Percentiles rank a stretch among this genome's conserved stretches.
Evolutionary conservation across 805 yeast genomes (phyloP).

Genomic region (Starmerella ratchasimensis): DNA sequence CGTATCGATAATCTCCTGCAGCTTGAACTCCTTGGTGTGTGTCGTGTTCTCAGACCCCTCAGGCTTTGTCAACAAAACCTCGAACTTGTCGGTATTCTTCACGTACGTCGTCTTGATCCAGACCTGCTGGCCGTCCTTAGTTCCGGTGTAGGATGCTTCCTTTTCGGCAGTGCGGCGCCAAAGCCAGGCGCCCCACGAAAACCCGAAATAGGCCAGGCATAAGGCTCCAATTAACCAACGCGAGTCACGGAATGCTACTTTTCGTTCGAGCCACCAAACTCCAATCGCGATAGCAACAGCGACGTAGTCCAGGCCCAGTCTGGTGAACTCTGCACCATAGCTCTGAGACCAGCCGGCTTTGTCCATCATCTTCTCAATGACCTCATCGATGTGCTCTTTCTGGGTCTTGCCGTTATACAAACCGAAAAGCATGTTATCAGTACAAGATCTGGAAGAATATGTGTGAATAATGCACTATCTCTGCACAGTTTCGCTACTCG

Average conservation of each 20-base stretch:
- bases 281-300: constrained; percentile 14
- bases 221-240: constrained; percentile 7
- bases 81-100: constrained; percentile 5
- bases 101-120: constrained; percentile 13
- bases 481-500: too few relatives aligned
- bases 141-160: constrained; percentile 16
- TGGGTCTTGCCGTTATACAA: constrained; percentile 17
- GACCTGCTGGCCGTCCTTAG: constrained; percentile 6
- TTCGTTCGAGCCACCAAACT: constrained; percentile 16
- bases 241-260: constrained; percentile 11
- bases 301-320: constrained; percentile 14
- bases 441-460: neutral
- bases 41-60: neutral
- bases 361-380: constrained; percentile 14
- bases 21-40: neutral
- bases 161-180: constrained; percentile 14
- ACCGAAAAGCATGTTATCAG: constrained; percentile 6
- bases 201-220: constrained; percentile 12
- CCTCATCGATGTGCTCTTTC: constrained; percentile 17
- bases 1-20: constrained; percentile 13
- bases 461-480: neutral
- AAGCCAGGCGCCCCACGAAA: constrained; percentile 9
- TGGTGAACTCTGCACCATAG: constrained; percentile 13
- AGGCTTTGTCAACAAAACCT: constrained; percentile 1
- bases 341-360: constrained; percentile 17